Evolutionary conservation across 1,284 basidiomycete species (phyloP).

Genomic region (Dichomitus squalens): DNA sequence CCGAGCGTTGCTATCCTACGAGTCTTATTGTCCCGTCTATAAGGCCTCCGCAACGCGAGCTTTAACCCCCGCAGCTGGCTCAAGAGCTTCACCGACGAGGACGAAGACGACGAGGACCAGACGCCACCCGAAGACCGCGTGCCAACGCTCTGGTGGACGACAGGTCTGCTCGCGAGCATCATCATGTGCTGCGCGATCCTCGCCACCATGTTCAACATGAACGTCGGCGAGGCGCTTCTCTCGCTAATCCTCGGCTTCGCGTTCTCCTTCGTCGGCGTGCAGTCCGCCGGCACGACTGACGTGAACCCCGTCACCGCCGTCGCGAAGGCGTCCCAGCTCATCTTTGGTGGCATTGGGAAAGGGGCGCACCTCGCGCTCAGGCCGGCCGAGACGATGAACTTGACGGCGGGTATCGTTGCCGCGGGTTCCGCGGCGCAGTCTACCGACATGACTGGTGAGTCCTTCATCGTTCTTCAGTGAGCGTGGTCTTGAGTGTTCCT

Average conservation of each 20-base stretch:
- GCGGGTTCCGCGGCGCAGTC: constrained; percentile 63
- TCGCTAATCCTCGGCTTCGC: constrained; percentile 62
- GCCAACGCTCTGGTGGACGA: constrained; percentile 57
- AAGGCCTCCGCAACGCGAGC: constrained; percentile 19
- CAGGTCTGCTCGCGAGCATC: constrained; percentile 51
- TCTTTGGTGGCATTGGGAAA: constrained; percentile 63
- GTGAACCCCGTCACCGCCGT: constrained; percentile 63
- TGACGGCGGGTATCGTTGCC: constrained; percentile 61
- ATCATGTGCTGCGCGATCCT: constrained; percentile 59
- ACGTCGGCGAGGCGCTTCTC: constrained; percentile 59
- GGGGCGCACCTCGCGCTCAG: constrained; percentile 39
- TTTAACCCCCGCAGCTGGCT: constrained; percentile 24
- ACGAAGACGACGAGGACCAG: constrained; percentile 45
- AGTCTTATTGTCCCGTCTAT: constrained; percentile 9
- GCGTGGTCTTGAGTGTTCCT: no score
- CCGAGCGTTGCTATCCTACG: no score
- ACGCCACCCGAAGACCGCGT: constrained; percentile 57
- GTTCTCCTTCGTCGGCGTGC: constrained; percentile 72
- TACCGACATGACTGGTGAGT: constrained; percentile 24
- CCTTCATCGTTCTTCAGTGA: no score
- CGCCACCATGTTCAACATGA: constrained; percentile 57
- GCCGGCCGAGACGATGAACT: constrained; percentile 55
- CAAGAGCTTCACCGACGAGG: constrained; percentile 15
- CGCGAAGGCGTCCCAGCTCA: constrained; percentile 61
- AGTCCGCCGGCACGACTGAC: constrained; percentile 59